Percentiles rank a stretch among this genome's conserved stretches.
Conservation (phyloP, 2,329 filamentous ascomycete species). For the Myriosclerotinia duriaeana region DNA sequence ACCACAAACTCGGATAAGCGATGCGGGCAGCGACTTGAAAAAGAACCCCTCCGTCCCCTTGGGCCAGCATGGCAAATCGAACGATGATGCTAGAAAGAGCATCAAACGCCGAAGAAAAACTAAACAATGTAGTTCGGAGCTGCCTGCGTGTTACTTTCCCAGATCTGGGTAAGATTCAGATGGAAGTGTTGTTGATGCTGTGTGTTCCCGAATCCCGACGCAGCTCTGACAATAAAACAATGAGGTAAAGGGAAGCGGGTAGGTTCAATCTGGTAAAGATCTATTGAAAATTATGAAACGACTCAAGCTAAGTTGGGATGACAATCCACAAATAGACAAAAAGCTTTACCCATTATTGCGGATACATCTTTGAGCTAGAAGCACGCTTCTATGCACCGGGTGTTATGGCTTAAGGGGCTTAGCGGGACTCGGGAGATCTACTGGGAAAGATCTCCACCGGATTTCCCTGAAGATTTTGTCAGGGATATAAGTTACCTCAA, state of each 20-base stretch:
- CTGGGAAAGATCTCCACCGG: neutral
- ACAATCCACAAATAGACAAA: neutral
- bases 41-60: neutral
- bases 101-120: constrained; percentile 9
- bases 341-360: neutral
- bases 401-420: neutral
- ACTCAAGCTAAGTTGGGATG: neutral
- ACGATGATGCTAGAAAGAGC: neutral
- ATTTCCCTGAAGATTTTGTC: neutral
- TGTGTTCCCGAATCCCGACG: constrained; percentile 12
- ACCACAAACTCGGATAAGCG: neutral
- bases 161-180: neutral
- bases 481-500: neutral
- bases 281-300: constrained; percentile 12
- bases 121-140: constrained; percentile 2
- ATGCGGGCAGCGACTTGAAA: neutral
- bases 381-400: neutral
- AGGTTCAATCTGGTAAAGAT: neutral
- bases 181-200: constrained; percentile 5
- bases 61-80: neutral
- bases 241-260: neutral
- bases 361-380: neutral
- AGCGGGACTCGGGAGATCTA: neutral
- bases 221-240: constrained; percentile 10
- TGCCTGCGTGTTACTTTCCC: neutral